A percentile compares a stretch with the other conserved stretches of the same genome.
phyloP scores from a whole-genome alignment of 176 grass and related monocot species.

The Saccharum officinarum region DNA sequence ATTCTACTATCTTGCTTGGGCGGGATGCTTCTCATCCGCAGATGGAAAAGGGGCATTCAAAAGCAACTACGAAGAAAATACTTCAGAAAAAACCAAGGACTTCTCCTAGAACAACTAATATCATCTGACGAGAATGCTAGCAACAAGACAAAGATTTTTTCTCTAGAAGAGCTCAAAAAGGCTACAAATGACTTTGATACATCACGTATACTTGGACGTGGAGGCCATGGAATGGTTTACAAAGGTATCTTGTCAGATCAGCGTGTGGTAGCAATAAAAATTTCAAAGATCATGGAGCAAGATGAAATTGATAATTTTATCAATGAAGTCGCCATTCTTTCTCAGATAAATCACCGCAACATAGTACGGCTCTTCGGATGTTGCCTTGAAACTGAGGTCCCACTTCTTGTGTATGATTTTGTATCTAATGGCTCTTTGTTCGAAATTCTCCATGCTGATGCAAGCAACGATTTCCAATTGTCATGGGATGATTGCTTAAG shows the following conservation, averaged over 20 bases:
- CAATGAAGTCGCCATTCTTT: background rate
- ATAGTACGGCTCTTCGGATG: background rate
- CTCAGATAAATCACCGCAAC: background rate
- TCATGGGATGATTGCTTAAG: background rate
- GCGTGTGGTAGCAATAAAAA: background rate
- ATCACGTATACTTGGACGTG: background rate
- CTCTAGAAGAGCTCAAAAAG: background rate
- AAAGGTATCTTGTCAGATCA: background rate
- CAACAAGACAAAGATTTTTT: background rate
- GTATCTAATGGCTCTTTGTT: background rate
- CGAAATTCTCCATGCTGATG: background rate
- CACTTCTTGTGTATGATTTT: background rate
- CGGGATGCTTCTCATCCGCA: background rate
- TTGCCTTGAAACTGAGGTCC: background rate
- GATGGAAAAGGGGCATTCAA: background rate
- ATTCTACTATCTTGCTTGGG: background rate
- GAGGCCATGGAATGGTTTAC: background rate
- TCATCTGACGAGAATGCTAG: background rate
- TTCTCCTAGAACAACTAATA: background rate
- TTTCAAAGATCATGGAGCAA: background rate
- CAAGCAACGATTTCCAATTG: background rate
- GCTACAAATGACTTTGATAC: background rate
- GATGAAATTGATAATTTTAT: background rate
- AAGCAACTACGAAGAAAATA: background rate
- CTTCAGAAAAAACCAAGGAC: background rate